Conservation (phyloP, 768 basidiomycete species). For the Phanerochaete sordida region DNA sequence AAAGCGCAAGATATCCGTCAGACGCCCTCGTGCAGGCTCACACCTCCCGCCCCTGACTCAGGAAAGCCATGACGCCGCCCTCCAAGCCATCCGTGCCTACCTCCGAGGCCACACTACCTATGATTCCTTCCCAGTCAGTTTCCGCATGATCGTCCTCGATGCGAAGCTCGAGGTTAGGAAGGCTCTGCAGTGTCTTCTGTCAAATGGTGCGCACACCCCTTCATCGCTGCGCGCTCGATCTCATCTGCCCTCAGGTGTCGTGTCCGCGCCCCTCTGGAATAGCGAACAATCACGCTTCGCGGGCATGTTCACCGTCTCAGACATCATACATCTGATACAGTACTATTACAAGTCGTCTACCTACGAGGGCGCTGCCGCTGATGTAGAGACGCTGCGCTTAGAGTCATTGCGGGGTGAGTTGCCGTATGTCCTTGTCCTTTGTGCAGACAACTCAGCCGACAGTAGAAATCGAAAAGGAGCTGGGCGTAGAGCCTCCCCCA, state of each 20-base stretch:
- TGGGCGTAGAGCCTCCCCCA: constrained; percentile 91
- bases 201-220: constrained; percentile 54
- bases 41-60: constrained; percentile 51
- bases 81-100: constrained; percentile 71
- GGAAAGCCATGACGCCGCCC: constrained; percentile 68
- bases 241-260: constrained; percentile 63
- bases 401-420: constrained; percentile 81
- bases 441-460: not conserved
- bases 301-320: constrained; percentile 98
- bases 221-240: constrained; percentile 1
- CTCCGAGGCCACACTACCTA: constrained; percentile 86
- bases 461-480: constrained; percentile 87
- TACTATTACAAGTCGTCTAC: constrained; percentile 90
- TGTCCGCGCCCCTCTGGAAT: constrained; percentile 98
- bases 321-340: constrained; percentile 98
- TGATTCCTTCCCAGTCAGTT: constrained; percentile 97
- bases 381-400: constrained; percentile 90
- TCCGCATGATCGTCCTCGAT: constrained; percentile 94
- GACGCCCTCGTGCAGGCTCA: constrained; percentile 52
- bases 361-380: constrained; percentile 79
- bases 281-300: constrained; percentile 90
- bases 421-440: constrained; percentile 1
- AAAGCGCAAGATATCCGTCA: constrained; percentile 53
- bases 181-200: constrained; percentile 80
- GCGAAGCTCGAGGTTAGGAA: constrained; percentile 95